Conservation (phyloP, 768 basidiomycete species). For the Steccherinum ochraceum region DNA sequence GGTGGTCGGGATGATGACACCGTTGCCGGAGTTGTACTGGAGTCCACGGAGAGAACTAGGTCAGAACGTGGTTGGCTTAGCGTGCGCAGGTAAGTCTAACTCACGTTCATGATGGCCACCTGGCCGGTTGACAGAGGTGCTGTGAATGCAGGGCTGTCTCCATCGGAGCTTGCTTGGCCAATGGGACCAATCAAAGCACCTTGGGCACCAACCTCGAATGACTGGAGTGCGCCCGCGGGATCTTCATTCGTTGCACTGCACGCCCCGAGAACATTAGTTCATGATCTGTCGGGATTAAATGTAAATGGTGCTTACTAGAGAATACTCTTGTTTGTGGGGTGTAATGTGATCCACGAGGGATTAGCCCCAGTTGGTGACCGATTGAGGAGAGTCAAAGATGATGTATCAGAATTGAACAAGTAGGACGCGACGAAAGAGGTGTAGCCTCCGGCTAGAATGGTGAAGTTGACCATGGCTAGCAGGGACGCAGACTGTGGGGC, state of each 20-base stretch:
- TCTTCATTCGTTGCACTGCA: conserved; percentile 58
- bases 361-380: conserved; percentile 45
- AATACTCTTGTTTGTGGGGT: conserved; percentile 51
- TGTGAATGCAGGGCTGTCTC: conserved; percentile 46
- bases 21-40: conserved; percentile 51
- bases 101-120: conserved; percentile 55
- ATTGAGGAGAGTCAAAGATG: conserved; percentile 38
- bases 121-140: conserved; percentile 46
- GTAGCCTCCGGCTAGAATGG: conserved; percentile 65
- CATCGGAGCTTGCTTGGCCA: conserved; percentile 42
- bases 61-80: not conserved
- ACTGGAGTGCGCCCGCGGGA: conserved; percentile 39
- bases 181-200: conserved; percentile 40
- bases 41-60: not conserved
- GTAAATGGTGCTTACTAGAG: conserved; percentile 44
- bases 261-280: not conserved
- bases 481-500: not conserved
- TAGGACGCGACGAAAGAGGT: conserved; percentile 55
- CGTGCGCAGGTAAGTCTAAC: conserved; percentile 12
- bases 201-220: conserved; percentile 42
- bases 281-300: not conserved
- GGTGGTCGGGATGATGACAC: conserved; percentile 43
- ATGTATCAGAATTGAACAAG: conserved; percentile 47
- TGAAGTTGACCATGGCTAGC: conserved; percentile 58
- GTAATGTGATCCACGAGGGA: conserved; percentile 55